Evolutionary conservation across 306 rosid genomes (phyloP), one percentile per base, ranked within the genome.

Genomic region (Comarum palustre): DNA sequence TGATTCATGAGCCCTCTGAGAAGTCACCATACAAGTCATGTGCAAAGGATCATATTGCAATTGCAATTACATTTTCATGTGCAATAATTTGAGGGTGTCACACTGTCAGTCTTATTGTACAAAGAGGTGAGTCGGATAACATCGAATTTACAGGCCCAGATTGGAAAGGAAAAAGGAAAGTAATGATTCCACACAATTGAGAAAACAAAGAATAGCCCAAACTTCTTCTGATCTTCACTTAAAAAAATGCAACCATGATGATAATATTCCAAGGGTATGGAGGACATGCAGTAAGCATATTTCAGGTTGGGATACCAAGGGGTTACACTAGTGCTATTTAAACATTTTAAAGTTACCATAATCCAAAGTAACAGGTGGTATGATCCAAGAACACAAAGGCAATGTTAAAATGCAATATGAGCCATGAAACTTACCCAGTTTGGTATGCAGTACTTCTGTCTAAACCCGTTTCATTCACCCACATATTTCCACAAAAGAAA

Each of bases 391-490:
- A 29, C 51, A 50, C 68, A 48, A 65, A 42, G 42, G 11, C 47
- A 4, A 38, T 22, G 24, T 72, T 34, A 45, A 3, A 62, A 7
- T 17, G 46, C 57, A 58, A 45, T 32, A 32, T 24, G 46, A 69
- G 57, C 57, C 60, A 69, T 59, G 6, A 38, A 9, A 48, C 69
- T 85, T 80, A 94, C 98, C 98, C 96, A 75, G 90, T 92, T 86
- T 94, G 98, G 88, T 94, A 91, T 66, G 96, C 92, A 46, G 92
- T 85, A 71, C 87, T 87, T 88, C 97, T 86, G 82, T 94, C 96
- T 76, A 89, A 86, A 67, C 96, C 98, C 29, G 97, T 91, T 22
- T 92, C 69, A 59, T 80, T 86, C 54, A 94, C 94, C 98, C 98
- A 94, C 27, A 96, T 86, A 72, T 94, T 90, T 81, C 96, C 97